Percentiles rank a stretch among this genome's conserved stretches.
Evolutionary conservation across 345 rosid species (phyloP).

Genomic region (Iberis pinnata): DNA sequence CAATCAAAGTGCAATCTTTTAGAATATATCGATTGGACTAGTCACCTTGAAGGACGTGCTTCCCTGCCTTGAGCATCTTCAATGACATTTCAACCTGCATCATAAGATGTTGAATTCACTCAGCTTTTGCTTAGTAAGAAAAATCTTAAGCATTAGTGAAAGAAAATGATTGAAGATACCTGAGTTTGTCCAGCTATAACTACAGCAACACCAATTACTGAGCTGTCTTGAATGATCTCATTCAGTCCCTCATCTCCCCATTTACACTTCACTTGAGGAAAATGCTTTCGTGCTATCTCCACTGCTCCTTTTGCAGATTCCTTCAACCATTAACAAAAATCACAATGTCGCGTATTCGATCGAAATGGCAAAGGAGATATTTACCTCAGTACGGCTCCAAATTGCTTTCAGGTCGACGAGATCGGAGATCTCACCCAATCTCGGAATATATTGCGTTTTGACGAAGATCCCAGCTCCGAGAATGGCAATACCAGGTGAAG

Average conservation of each 20-base stretch:
- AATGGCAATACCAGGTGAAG: conserved; percentile 47
- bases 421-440: conserved; percentile 79
- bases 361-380: not conserved
- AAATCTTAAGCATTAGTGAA: not conserved
- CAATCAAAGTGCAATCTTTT: conserved; percentile 1
- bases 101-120: conserved; percentile 3
- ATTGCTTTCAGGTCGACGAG: conserved; percentile 54
- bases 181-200: conserved; percentile 86
- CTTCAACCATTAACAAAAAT: conserved; percentile 26
- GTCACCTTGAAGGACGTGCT: conserved; percentile 89
- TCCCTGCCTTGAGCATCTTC: conserved; percentile 77
- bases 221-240: conserved; percentile 56
- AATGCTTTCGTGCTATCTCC: conserved; percentile 67
- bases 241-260: conserved; percentile 86
- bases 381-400: conserved; percentile 91
- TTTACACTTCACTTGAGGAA: conserved; percentile 62
- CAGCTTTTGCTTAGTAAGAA: not conserved
- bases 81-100: conserved; percentile 70
- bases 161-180: conserved; percentile 34
- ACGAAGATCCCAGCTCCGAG: conserved; percentile 95
- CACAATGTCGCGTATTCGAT: no score
- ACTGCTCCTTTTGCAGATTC: conserved; percentile 78
- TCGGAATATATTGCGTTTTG: conserved; percentile 72
- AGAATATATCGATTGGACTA: conserved; percentile 1
- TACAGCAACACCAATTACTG: conserved; percentile 75